Evolutionary conservation across 441 rosid genomes (phyloP).

Genomic region (Rhodomyrtus psidioides): DNA sequence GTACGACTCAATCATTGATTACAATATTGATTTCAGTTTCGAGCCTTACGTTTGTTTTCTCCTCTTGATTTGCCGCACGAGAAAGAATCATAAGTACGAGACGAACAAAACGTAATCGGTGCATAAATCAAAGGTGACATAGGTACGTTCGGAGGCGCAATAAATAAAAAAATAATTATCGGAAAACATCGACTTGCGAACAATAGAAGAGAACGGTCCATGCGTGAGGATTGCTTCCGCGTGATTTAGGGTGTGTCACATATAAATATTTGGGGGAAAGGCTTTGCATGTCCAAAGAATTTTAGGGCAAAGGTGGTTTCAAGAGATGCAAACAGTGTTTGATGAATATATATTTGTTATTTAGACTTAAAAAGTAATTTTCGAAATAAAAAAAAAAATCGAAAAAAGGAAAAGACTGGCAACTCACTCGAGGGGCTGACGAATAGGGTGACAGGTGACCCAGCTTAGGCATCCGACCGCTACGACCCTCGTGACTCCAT

Average conservation of each 20-base stretch:
- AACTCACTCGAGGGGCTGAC: neutral
- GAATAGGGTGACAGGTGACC: too few relatives aligned
- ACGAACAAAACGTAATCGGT: neutral
- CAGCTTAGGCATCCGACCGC: fast-evolving
- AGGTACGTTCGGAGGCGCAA: neutral
- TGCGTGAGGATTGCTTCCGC: neutral
- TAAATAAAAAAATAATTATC: neutral
- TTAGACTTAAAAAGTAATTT: neutral
- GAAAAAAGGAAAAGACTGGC: neutral
- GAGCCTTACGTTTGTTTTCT: neutral
- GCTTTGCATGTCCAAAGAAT: neutral
- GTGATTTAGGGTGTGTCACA: neutral
- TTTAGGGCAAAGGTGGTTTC: fast-evolving
- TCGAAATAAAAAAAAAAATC: neutral
- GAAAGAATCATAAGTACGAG: neutral
- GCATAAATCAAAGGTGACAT: neutral
- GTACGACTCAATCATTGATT: neutral
- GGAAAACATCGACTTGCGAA: neutral
- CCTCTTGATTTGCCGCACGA: neutral
- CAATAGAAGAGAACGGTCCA: neutral
- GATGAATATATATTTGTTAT: neutral
- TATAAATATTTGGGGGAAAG: neutral
- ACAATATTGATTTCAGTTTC: neutral
- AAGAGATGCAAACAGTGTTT: fast-evolving
- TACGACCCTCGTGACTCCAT: fast-evolving